Evolutionary conservation across 2,329 filamentous ascomycete genomes (phyloP), one percentile per base, ranked within the genome.

Genomic region (Fusarium sp.): DNA sequence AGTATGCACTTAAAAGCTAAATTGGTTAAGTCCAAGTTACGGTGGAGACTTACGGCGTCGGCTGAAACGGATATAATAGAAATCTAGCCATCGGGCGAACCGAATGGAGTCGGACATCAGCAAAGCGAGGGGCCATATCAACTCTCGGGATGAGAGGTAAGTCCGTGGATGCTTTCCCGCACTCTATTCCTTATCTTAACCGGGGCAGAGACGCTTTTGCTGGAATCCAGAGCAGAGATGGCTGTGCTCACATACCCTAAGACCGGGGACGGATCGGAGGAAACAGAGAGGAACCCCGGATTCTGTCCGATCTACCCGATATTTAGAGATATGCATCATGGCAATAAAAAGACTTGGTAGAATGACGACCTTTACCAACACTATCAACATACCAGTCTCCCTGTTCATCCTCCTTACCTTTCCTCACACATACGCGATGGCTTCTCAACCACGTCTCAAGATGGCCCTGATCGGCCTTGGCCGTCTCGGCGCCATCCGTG

Each of bases 401-500:
- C 3, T 12, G 26, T 11, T 28, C 26, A 12, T 28, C 11, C 26
- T 28, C 26, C 11, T 28, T 28, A 12, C 2, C 4, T 9, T 31
- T 4, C 25, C 14, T 14, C 39, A 48, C 44, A 74, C 23, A 30
- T 39, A 31, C 18, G 70, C 34, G 18, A 69, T 69, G 65, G 30
- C 54, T 39, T 39, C 58, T 37, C 65, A 66, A 57, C 50, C 37
- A 31, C 61, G 67, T 31, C 64, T 68, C 58, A 70, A 68, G 51
- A 53, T 74, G 26, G 68, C 67, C 53, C 51, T 76, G 31, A 73
- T 77, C 55, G 75, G 75, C 52, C 70, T 77, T 41, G 75, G 76
- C 56, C 75, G 74, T 26, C 67, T 77, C 7, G 75, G 76, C 23
- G 65, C 61, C 49, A 70, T 79, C 44, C 78, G 76, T 23, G 77